Base-by-base conservation (phyloP, 164 flowering plant species). In the Dillenia suffruticosa region DNA sequence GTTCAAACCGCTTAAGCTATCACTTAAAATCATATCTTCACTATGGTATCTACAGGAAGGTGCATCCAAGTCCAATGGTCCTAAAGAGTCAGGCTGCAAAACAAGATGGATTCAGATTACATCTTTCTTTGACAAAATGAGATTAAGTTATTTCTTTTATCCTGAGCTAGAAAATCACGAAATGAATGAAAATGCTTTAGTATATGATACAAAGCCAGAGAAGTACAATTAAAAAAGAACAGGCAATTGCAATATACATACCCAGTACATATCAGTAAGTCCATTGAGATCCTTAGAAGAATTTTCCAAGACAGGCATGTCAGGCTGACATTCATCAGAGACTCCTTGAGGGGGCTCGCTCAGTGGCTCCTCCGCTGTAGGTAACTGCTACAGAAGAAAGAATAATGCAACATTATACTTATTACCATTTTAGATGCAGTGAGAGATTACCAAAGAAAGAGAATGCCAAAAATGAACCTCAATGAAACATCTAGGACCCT, bases 31-130 rank as follows among this genome's bases (percentile, higher is more conserved):
- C 49, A 87, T 51, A 66, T 90, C 97, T 53, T 86, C 84, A 49
- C 71, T 75, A 57, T 64, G 86, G 76, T 86, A 91, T 67, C 82
- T 85, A 50, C 81, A 74, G 6, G 92, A 71, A 69, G 86, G 83
- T 46, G 80, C 59, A 56, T 89, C 97, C 83, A 94, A 68, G 67
- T 94, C 99, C 53, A 94, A 70, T 16, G 94, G 90, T 64, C 97
- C 99, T 72, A 94, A 70, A 9, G 99, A 94, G 50, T 94, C 99
- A 17, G 97, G 87, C 97, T 91, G 92, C 81, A 76, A 63, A 3
- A 47, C 45, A 53, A 67, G 59, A 73, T 44, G 26, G 52, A 65
- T 62, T 60, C 44, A 70, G 62, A 52, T 58, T 53, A 65, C 40
- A 32, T 32, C 40, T 32, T 32, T 32, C 40, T 32, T 32, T 6